A percentile compares a stretch with the other conserved stretches of the same genome.
Conservation (phyloP, 2,329 filamentous ascomycete genomes). For the Alternaria sp. region DNA sequence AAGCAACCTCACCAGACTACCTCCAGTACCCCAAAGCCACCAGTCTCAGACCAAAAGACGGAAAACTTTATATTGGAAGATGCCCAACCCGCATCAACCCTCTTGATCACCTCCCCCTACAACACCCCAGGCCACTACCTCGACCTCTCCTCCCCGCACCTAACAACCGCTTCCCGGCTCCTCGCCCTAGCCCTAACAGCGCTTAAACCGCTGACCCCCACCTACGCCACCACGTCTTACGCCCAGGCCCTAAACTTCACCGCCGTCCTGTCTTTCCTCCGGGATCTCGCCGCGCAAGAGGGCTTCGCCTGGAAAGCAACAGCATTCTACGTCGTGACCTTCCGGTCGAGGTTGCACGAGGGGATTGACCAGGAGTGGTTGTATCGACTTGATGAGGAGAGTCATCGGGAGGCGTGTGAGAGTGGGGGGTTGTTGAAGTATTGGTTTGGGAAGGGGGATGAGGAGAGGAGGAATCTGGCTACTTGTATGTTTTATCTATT, state of each 20-base stretch:
- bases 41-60: neutral
- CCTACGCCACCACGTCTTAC: slow-evolving; percentile 82
- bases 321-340: slow-evolving; percentile 84
- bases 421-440: slow-evolving; percentile 89
- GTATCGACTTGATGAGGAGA: slow-evolving; percentile 76
- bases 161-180: slow-evolving; percentile 72
- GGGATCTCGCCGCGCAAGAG: slow-evolving; percentile 59
- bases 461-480: slow-evolving; percentile 77
- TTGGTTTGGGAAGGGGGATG: slow-evolving; percentile 83
- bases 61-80: neutral
- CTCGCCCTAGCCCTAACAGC: slow-evolving; percentile 74
- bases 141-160: slow-evolving; percentile 65
- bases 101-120: slow-evolving; percentile 78
- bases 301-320: slow-evolving; percentile 65
- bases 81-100: slow-evolving; percentile 18
- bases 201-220: slow-evolving; percentile 68
- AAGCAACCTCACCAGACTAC: slow-evolving; percentile 28
- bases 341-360: slow-evolving; percentile 75
- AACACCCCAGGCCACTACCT: slow-evolving; percentile 74
- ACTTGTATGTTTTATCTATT: slow-evolving; percentile 61
- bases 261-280: slow-evolving; percentile 67
- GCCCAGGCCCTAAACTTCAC: slow-evolving; percentile 79
- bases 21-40: neutral
- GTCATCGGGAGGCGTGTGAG: slow-evolving; percentile 79
- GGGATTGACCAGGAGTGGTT: slow-evolving; percentile 73